These are phyloP conservation scores for Striga hermonthica DNA, from an alignment of 305 asterid genomes.

Conservation along the genomic window DNA sequence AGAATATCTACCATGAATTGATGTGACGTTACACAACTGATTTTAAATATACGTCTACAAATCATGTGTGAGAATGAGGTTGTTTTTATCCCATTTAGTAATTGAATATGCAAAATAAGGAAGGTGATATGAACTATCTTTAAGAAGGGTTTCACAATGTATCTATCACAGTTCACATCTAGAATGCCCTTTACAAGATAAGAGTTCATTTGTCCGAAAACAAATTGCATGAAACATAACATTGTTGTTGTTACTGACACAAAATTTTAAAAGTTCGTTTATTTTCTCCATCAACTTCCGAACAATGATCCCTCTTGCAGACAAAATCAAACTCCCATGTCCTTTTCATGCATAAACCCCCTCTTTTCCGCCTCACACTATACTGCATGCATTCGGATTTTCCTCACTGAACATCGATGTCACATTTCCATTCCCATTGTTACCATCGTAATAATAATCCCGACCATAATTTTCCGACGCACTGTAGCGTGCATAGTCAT, in stretches of 20 bases:
- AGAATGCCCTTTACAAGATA: constrained; percentile 45
- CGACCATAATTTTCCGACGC: constrained; percentile 28
- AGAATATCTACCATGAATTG: too few species aligned
- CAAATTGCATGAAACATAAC: constrained; percentile 19
- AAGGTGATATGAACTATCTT: constrained; percentile 20
- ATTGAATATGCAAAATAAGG: neutral
- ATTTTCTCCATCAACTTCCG: constrained; percentile 7
- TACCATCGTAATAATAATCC: constrained; percentile 47
- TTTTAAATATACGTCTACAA: too few species aligned
- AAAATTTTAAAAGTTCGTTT: constrained; percentile 7
- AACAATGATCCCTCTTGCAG: neutral
- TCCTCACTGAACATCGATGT: constrained; percentile 78
- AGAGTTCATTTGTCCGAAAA: constrained; percentile 37
- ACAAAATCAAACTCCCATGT: neutral
- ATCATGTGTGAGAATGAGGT: neutral
- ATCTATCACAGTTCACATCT: constrained; percentile 24
- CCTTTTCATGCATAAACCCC: neutral
- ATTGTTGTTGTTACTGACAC: constrained; percentile 4
- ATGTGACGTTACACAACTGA: too few species aligned
- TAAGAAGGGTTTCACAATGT: constrained; percentile 34
- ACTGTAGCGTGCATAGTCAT: neutral
- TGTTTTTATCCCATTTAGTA: constrained; percentile 2
- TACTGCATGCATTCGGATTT: constrained; percentile 74
- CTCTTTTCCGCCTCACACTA: constrained; percentile 37
- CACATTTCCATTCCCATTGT: constrained; percentile 48